These are phyloP conservation scores for Leccinum broughii DNA, from an alignment of 768 basidiomycete genomes.

Conservation along the genomic window DNA sequence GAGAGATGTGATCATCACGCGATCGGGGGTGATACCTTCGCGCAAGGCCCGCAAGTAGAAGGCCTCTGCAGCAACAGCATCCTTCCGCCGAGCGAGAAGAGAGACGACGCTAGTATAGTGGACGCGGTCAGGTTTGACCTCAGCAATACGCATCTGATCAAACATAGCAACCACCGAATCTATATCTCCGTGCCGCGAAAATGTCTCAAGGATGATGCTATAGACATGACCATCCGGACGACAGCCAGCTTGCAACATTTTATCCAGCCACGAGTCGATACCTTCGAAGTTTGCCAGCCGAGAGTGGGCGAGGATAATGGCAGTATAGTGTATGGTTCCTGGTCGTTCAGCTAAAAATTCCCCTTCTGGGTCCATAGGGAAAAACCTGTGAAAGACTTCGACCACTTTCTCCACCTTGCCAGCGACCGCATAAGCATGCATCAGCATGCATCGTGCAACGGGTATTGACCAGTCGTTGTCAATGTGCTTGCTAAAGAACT, in stretches of 20 bases:
- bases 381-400: constrained; percentile 56
- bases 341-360: constrained; percentile 38
- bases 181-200: constrained; percentile 56
- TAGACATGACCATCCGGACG: constrained; percentile 57
- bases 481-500: constrained; percentile 41
- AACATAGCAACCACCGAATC: constrained; percentile 50
- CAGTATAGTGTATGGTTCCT: constrained; percentile 50
- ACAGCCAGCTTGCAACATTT: constrained; percentile 49
- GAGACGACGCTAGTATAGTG: constrained; percentile 69
- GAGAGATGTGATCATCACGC: constrained; percentile 63
- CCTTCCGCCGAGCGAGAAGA: constrained; percentile 61
- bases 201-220: constrained; percentile 58
- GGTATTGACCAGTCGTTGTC: constrained; percentile 27
- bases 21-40: constrained; percentile 64
- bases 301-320: constrained; percentile 56
- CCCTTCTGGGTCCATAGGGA: constrained; percentile 39
- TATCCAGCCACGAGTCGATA: constrained; percentile 54
- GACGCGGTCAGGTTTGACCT: constrained; percentile 46
- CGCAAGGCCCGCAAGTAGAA: constrained; percentile 63
- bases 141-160: constrained; percentile 58
- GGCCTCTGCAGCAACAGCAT: constrained; percentile 63
- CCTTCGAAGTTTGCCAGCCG: constrained; percentile 46
- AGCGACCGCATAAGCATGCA: constrained; percentile 56
- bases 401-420: constrained; percentile 43
- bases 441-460: constrained; percentile 43